Evolutionary conservation across 2,329 filamentous ascomycete genomes (phyloP).

Genomic region (Lasiodiplodia hormozganensis): DNA sequence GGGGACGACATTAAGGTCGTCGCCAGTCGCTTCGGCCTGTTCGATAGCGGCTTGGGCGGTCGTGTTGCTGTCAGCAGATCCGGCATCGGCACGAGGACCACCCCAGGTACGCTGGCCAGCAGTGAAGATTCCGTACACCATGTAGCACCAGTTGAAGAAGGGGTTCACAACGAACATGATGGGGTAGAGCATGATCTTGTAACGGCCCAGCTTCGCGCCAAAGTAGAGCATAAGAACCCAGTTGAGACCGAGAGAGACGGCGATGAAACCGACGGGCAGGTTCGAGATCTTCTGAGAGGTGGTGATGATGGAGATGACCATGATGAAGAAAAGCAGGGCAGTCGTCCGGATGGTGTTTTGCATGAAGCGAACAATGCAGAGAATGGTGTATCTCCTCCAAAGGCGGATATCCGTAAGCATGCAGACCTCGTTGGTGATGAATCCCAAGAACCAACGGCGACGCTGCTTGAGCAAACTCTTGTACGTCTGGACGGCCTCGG

Average conservation of each 20-base stretch:
- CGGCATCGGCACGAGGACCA: conserved; percentile 88
- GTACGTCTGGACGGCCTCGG: conserved; percentile 92
- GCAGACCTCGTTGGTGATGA: conserved; percentile 97
- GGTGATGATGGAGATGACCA: conserved; percentile 84
- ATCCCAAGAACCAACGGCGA: conserved; percentile 94
- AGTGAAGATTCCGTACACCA: conserved; percentile 96
- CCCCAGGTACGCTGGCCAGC: conserved; percentile 96
- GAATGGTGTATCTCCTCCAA: conserved; percentile 88
- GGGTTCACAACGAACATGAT: conserved; percentile 95
- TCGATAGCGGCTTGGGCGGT: conserved; percentile 86
- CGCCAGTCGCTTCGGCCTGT: conserved; percentile 76
- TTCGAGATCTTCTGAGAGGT: conserved; percentile 80
- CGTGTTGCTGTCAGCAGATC: conserved; percentile 75
- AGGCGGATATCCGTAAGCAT: conserved; percentile 95
- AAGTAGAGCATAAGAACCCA: conserved; percentile 98
- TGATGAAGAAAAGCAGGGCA: conserved; percentile 90
- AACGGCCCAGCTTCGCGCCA: conserved; percentile 82
- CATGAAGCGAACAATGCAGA: conserved; percentile 87
- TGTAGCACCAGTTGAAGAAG: conserved; percentile 98
- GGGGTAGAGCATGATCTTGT: conserved; percentile 94
- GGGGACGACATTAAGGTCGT: conserved; percentile 88
- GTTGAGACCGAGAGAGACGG: conserved; percentile 88
- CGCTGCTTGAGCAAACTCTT: conserved; percentile 89
- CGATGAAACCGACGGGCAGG: conserved; percentile 91
- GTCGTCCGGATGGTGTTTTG: conserved; percentile 97